Percentiles rank a stretch among this genome's conserved stretches.
Conservation (phyloP, 1,284 basidiomycete species). For the Cutaneotrichosporon spelunceum region DNA sequence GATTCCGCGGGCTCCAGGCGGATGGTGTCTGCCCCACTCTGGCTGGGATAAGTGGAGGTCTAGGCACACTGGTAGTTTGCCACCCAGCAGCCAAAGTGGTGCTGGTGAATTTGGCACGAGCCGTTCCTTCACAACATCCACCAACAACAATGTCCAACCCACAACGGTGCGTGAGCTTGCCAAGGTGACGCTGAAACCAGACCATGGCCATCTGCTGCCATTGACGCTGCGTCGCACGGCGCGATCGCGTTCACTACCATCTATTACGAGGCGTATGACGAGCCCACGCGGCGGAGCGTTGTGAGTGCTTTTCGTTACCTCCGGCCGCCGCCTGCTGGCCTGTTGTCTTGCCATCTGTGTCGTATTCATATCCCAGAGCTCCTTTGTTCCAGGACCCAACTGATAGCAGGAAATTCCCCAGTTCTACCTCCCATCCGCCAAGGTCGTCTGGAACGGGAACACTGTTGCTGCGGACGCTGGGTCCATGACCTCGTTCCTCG, state of each 20-base stretch:
- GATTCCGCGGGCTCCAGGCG: background rate
- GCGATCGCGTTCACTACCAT: constrained; percentile 48
- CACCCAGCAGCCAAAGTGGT: background rate
- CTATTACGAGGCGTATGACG: constrained; percentile 49
- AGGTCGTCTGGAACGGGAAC: constrained; percentile 49
- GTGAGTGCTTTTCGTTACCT: constrained; percentile 24
- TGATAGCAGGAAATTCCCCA: constrained; percentile 37
- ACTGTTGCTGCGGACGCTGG: constrained; percentile 28
- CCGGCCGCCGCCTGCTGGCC: background rate
- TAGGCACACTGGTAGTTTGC: background rate
- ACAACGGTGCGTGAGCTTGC: constrained; percentile 4
- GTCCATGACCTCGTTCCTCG: constrained; percentile 36
- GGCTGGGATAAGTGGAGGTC: background rate
- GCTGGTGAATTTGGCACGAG: too few relatives aligned
- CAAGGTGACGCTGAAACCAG: background rate
- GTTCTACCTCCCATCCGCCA: constrained; percentile 40
- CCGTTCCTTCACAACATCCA: constrained; percentile 5
- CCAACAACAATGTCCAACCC: constrained; percentile 14
- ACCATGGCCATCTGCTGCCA: constrained; percentile 40
- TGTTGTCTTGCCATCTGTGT: background rate
- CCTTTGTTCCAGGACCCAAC: background rate
- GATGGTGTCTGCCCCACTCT: too few relatives aligned
- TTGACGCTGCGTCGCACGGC: constrained; percentile 47
- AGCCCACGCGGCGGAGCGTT: constrained; percentile 36
- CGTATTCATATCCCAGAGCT: too few relatives aligned